Base-by-base conservation (phyloP, 495 filamentous ascomycete species). In the Cryomyces minteri region DNA sequence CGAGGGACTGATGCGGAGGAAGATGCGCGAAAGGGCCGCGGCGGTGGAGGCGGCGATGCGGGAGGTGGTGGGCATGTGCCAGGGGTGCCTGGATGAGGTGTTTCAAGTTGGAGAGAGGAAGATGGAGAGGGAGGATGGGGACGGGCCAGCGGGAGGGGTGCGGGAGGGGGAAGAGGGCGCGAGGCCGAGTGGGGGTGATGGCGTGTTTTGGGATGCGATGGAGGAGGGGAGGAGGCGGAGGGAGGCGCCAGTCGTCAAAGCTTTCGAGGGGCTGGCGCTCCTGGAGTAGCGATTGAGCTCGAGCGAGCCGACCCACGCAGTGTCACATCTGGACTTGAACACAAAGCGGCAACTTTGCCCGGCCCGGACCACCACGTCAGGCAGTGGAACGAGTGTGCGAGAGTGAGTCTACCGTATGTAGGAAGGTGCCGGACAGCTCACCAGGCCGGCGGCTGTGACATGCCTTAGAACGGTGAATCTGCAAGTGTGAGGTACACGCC, bases 21-120 rank as follows among this genome's bases (percentile, higher is more conserved):
- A 71, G 18, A 96, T 96, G 90, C 68, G 80, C 32, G 90, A 95
- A 65, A 72, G 84, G 29, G 88, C 86, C 10, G 65, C 72, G 14
- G 82, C 84, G 4, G 67, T 94, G 32, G 82, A 92, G 63, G 69
- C 68, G 38, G 64, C 76, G 32, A 71, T 85, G 65, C 68, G 63
- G 32, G 82, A 86, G 53, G 76, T 94, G 6, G 58, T 83, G 39
- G 76, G 72, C 38, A 67, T 73, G 52, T 90, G 86, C 59, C 56
- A 59, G 47, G 63, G 57, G 9, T 76, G 73, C 47, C 63, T 83
- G 9, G 67, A 59, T 41, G 81, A 88, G 52, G 76, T 93, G 0
- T 90, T 84, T 63, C 44, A 52, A 53, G 54, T 44, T 25, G 56
- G 56, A 4, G 49, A 50, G 28, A 48, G 39, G 38, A 48, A 41